Conservation (phyloP, 495 filamentous ascomycete genomes). For the Penicillium egyptiacum region DNA sequence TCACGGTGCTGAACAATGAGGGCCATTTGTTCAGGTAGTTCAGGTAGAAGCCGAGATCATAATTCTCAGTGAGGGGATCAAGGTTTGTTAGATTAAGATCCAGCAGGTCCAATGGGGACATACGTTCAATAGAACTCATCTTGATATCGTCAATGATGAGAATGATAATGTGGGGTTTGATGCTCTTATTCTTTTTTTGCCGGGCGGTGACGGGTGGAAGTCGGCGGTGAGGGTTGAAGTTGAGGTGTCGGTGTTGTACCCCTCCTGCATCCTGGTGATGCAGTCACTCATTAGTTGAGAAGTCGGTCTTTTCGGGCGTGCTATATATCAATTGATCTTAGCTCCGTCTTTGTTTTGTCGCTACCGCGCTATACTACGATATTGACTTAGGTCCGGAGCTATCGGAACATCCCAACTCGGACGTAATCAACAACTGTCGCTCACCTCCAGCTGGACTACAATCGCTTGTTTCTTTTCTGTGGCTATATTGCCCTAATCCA, state of each 20-base stretch:
- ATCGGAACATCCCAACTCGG: conserved; percentile 4
- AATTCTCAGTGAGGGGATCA: conserved; percentile 93
- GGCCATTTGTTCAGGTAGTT: conserved; percentile 96
- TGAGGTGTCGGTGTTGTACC: neutral
- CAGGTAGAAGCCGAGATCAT: conserved; percentile 91
- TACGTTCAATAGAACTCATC: conserved; percentile 71
- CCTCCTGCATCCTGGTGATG: neutral
- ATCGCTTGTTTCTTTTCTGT: conserved; percentile 10
- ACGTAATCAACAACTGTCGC: neutral
- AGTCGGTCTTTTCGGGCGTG: neutral
- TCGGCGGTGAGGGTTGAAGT: conserved; percentile 1
- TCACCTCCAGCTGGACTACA: conserved; percentile 7
- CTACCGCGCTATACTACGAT: neutral
- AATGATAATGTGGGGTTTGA: conserved; percentile 16
- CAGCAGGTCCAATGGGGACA: conserved; percentile 71
- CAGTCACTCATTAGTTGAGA: conserved; percentile 6
- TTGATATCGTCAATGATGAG: conserved; percentile 13
- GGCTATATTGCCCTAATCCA: conserved; percentile 2
- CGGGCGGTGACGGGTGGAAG: conserved; percentile 4
- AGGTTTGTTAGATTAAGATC: conserved; percentile 83
- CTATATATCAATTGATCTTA: neutral
- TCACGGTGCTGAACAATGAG: conserved; percentile 82
- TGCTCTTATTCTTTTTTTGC: conserved; percentile 16
- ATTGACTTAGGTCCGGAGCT: conserved; percentile 6
- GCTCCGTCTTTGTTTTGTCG: neutral